phyloP scores from a whole-genome alignment of 495 filamentous ascomycete genomes.

The Cladorrhinum samala region DNA sequence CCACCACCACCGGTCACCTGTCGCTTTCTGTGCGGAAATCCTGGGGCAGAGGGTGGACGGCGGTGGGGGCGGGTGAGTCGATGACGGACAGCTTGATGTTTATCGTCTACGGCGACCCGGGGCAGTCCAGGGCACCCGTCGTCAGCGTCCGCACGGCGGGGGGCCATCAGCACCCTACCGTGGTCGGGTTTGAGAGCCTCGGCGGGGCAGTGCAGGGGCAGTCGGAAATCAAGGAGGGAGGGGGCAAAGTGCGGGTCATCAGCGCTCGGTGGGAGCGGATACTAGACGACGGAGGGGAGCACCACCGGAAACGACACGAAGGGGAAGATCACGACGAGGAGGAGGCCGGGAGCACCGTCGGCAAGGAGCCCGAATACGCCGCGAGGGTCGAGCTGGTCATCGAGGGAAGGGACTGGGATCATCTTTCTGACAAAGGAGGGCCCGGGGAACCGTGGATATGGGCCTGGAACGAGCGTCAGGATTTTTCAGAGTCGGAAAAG shows the following conservation, averaged over 20 bases:
- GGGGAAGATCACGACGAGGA: background rate
- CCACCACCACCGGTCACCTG: slow-evolving; percentile 22
- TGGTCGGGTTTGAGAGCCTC: background rate
- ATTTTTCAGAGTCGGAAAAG: slow-evolving; percentile 12
- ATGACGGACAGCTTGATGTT: slow-evolving; percentile 29
- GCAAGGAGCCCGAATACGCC: background rate
- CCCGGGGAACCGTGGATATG: slow-evolving; percentile 22
- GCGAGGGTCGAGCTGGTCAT: slow-evolving; percentile 1
- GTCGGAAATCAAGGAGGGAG: background rate
- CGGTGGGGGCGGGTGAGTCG: slow-evolving; percentile 22
- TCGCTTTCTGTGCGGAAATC: slow-evolving; percentile 15
- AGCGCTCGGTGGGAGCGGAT: background rate
- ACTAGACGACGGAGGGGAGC: too few species aligned
- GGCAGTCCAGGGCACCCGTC: slow-evolving; percentile 9
- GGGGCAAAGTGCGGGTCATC: background rate
- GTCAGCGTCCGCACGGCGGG: slow-evolving; percentile 24
- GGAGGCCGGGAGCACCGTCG: background rate
- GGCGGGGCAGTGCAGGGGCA: background rate
- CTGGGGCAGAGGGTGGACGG: slow-evolving; percentile 22
- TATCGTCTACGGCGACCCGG: slow-evolving; percentile 27
- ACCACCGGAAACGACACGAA: background rate
- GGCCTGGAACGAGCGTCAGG: slow-evolving; percentile 26
- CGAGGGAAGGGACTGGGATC: background rate
- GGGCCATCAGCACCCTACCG: slow-evolving; percentile 22
- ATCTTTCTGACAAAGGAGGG: slow-evolving; percentile 10